phyloP scores from a whole-genome alignment of 306 rosid genomes.

The Myrica gale region DNA sequence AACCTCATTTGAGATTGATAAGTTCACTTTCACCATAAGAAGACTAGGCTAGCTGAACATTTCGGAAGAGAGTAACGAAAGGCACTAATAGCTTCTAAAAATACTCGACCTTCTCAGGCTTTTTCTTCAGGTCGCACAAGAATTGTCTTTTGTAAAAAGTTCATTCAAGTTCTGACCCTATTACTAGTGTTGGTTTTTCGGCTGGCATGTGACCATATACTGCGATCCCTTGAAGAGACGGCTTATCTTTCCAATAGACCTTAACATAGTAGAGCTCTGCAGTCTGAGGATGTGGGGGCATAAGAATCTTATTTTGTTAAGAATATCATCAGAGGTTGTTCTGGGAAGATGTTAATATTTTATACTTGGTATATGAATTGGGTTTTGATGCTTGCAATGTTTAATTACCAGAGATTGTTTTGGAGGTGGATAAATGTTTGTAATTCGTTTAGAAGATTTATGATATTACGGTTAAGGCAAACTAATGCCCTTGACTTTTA shows the following conservation, averaged over 20 bases:
- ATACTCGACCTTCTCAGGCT: not conserved
- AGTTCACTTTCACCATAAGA: not conserved
- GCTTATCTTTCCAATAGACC: too few relatives aligned
- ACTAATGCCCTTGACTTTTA: too few relatives aligned
- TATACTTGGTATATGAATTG: not conserved
- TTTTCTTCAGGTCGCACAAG: not conserved
- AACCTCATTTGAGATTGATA: not conserved
- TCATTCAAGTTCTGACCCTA: not conserved
- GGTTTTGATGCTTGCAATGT: not conserved
- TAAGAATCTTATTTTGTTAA: not conserved
- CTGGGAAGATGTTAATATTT: not conserved
- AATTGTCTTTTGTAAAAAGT: not conserved
- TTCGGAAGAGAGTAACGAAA: not conserved
- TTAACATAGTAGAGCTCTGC: not conserved
- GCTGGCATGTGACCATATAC: not conserved
- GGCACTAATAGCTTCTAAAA: too few relatives aligned
- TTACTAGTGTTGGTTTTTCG: not conserved
- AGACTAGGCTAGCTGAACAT: not conserved
- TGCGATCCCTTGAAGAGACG: not conserved
- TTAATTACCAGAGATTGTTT: not conserved
- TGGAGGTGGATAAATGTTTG: too few relatives aligned
- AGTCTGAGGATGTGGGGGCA: not conserved
- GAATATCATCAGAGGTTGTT: not conserved
- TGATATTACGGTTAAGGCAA: too few relatives aligned
- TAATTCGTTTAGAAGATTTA: too few relatives aligned